Percentiles rank a stretch among this genome's conserved stretches.
These are phyloP conservation scores for Phellopilus nigrolimitatus DNA, from an alignment of 1,284 basidiomycete genomes.

Conservation along the genomic window DNA sequence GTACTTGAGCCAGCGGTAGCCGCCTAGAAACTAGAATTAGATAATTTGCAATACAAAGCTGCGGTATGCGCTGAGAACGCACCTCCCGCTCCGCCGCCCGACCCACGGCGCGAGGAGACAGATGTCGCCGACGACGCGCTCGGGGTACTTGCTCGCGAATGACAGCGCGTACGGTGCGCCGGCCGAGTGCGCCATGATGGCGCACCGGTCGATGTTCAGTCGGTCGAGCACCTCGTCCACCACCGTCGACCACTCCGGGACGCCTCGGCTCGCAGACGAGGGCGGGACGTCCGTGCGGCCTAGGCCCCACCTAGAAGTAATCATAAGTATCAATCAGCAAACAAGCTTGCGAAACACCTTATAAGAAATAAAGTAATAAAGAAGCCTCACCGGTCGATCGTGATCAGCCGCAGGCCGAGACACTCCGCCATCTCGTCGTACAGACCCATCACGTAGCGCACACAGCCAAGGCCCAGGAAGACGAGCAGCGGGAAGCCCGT, in stretches of 20 bases:
- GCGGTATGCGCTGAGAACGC: slow-evolving; percentile 33
- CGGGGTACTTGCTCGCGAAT: slow-evolving; percentile 68
- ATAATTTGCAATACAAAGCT: slow-evolving; percentile 3
- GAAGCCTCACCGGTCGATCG: slow-evolving; percentile 76
- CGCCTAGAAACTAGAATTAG: slow-evolving; percentile 39
- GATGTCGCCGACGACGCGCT: slow-evolving; percentile 78
- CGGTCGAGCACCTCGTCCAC: slow-evolving; percentile 87
- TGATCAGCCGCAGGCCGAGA: slow-evolving; percentile 83
- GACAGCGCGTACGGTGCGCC: slow-evolving; percentile 94
- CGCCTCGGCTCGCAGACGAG: slow-evolving; percentile 60
- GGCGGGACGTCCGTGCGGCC: slow-evolving; percentile 77
- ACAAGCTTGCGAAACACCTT: slow-evolving; percentile 2
- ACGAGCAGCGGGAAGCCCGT: slow-evolving; percentile 84
- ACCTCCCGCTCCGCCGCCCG: slow-evolving; percentile 82
- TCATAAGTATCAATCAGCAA: slow-evolving; percentile 18
- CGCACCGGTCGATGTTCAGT: slow-evolving; percentile 75
- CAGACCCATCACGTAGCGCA: slow-evolving; percentile 89
- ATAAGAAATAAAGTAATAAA: slow-evolving; percentile 3
- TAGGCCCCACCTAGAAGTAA: slow-evolving; percentile 76
- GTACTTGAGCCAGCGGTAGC: slow-evolving; percentile 96
- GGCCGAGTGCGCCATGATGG: slow-evolving; percentile 94
- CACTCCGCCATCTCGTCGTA: slow-evolving; percentile 95
- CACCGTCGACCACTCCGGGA: slow-evolving; percentile 87
- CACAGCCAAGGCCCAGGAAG: slow-evolving; percentile 91
- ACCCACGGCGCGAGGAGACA: slow-evolving; percentile 98